Base-by-base conservation (phyloP, 768 basidiomycete genomes). In the Suillus hirtellus region DNA sequence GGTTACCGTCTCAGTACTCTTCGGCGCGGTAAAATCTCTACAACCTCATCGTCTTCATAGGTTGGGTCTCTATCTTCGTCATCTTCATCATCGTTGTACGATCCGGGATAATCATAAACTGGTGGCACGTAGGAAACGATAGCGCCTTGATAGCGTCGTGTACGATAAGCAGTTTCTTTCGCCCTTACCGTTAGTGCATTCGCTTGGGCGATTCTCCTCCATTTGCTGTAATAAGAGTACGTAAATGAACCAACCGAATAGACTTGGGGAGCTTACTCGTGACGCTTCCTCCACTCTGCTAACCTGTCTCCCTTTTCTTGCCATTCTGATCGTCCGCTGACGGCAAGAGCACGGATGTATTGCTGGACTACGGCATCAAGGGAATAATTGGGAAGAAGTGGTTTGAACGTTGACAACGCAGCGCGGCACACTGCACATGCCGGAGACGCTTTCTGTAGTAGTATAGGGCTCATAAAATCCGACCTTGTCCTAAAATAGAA, bases 391-490 rank as follows among this genome's bases (percentile, higher is more conserved):
- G 89, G 86, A 66, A 89, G 80, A 73, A 92, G 78, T 1, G 87
- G 82, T 11, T 67, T 73, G 9, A 66, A 64, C 15, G 53, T 62
- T 3, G 75, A 70, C 43, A 91, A 72, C 42, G 62, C 69, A 31
- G 83, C 74, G 34, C 90, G 86, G 69, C 90, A 92, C 21, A 84
- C 71, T 0, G 89, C 82, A 62, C 90, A 92, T 3, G 76, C 80
- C 10, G 81, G 80, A 44, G 78, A 76, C 47, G 70, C 73, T 75
- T 76, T 76, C 79, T 80, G 70, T 44, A 62, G 54, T 49, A 49
- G 31, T 31, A 31, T 0, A 31, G 66, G 60, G 7, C 58, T 56
- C 31, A 59, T 50, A 34, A 56, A 64, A 42, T 24, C 35, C 58
- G 38, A 31, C 55, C 38, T 34, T 40, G 31, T 35, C 52, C 9